These are phyloP conservation scores for Chionographis japonica DNA, from an alignment of 106 monocot species.

Conservation along the genomic window DNA sequence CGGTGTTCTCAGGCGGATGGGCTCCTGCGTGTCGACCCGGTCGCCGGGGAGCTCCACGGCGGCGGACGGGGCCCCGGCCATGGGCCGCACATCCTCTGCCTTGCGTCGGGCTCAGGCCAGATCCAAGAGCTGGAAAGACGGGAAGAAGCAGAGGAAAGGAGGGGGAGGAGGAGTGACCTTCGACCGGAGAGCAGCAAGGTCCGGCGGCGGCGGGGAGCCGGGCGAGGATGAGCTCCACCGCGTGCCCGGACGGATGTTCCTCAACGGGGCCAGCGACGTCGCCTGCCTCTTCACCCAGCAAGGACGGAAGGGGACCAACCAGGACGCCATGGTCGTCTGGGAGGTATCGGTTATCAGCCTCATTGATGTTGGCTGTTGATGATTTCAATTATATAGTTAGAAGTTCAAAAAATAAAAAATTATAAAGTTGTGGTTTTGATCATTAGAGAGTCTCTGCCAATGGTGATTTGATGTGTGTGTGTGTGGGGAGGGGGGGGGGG, in stretches of 20 bases:
- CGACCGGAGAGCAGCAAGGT: not conserved
- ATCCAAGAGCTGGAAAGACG: not conserved
- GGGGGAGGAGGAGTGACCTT: not conserved
- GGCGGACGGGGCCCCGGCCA: not conserved
- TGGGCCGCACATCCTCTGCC: too few relatives aligned
- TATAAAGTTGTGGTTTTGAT: too few relatives aligned
- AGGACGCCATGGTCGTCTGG: slow-evolving; percentile 78
- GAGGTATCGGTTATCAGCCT: slow-evolving; percentile 39
- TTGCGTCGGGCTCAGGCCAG: too few relatives aligned
- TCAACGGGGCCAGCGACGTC: slow-evolving; percentile 46
- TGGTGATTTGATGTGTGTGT: too few relatives aligned
- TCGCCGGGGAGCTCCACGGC: not conserved
- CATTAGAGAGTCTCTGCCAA: too few relatives aligned
- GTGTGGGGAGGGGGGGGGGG: too few relatives aligned
- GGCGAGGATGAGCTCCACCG: slow-evolving; percentile 48
- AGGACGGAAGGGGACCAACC: slow-evolving; percentile 74
- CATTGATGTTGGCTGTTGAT: too few relatives aligned
- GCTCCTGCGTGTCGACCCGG: slow-evolving; percentile 6
- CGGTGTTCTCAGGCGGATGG: not conserved
- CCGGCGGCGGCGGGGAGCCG: slow-evolving; percentile 14
- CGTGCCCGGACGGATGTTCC: slow-evolving; percentile 48
- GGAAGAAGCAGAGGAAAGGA: not conserved
- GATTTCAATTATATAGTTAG: too few relatives aligned
- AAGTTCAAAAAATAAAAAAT: too few relatives aligned
- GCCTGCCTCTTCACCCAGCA: slow-evolving; percentile 74